These are phyloP conservation scores for Rachicladosporium sp. DNA, from an alignment of 2,329 filamentous ascomycete genomes.

Conservation along the genomic window DNA sequence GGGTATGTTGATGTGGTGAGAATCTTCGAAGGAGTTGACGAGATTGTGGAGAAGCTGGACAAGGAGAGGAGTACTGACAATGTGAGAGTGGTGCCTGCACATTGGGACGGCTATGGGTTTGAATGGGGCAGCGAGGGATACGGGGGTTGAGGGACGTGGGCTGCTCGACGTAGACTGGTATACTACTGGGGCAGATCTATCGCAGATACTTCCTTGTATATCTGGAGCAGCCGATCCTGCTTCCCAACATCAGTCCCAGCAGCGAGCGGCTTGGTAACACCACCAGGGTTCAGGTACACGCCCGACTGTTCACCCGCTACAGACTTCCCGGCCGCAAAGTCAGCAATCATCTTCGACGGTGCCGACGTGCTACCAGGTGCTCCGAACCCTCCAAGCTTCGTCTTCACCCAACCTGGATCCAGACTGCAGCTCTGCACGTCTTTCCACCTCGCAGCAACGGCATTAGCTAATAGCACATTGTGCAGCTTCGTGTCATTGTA, in stretches of 20 bases:
- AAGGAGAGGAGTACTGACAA: no score
- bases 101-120: no score
- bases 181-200: conserved; percentile 19
- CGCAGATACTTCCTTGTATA: conserved; percentile 25
- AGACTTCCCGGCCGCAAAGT: conserved; percentile 33
- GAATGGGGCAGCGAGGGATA: no score
- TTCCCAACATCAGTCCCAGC: conserved; percentile 27
- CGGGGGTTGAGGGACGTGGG: no score
- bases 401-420: conserved; percentile 36
- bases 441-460: conserved; percentile 37
- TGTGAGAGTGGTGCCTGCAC: no score
- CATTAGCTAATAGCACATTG: conserved; percentile 43
- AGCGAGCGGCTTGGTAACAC: conserved; percentile 13
- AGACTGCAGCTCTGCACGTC: conserved; percentile 35
- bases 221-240: conserved; percentile 35
- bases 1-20: no score
- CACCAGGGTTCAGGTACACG: conserved; percentile 20
- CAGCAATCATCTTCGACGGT: conserved; percentile 37
- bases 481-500: conserved; percentile 48
- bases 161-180: no score
- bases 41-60: no score
- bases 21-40: no score
- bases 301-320: conserved; percentile 30
- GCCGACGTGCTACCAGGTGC: conserved; percentile 38
- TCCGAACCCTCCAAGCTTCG: conserved; percentile 29